phyloP scores from a whole-genome alignment of 345 rosid species.

The Heritiera fomes region DNA sequence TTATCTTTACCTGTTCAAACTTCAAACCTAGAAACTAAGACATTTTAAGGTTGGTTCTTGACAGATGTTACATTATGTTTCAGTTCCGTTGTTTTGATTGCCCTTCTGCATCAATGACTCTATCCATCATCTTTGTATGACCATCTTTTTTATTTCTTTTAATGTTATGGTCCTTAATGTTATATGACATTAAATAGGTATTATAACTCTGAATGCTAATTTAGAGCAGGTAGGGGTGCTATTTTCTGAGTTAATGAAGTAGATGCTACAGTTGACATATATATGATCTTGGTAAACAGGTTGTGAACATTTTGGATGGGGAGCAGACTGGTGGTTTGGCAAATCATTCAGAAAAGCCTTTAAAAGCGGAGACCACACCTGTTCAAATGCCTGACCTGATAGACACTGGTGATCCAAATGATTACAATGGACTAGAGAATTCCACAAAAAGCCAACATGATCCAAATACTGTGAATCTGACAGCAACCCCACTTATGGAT shows the following conservation, averaged over 20 bases:
- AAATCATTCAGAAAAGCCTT: conserved; percentile 44
- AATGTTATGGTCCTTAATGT: background rate
- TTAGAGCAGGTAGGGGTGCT: background rate
- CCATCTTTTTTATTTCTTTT: background rate
- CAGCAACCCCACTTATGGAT: conserved; percentile 56
- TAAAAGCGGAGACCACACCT: conserved; percentile 41
- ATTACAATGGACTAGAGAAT: conserved; percentile 47
- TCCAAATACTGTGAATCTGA: conserved; percentile 38
- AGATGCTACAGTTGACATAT: background rate
- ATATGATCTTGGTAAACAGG: conserved; percentile 46
- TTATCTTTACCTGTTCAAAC: background rate
- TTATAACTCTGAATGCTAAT: conserved; percentile 4
- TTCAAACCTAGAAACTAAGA: background rate
- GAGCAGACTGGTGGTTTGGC: conserved; percentile 42
- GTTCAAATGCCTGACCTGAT: conserved; percentile 75
- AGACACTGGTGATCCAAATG: conserved; percentile 69
- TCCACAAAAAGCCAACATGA: conserved; percentile 39
- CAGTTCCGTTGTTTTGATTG: background rate
- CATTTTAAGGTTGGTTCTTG: background rate
- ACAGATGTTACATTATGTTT: background rate
- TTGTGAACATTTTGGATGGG: conserved; percentile 70
- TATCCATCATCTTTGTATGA: background rate
- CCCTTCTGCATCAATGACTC: background rate
- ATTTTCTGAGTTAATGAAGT: conserved; percentile 13
- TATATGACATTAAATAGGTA: background rate